phyloP scores from a whole-genome alignment of 768 basidiomycete genomes.

The Suillus bovinus region DNA sequence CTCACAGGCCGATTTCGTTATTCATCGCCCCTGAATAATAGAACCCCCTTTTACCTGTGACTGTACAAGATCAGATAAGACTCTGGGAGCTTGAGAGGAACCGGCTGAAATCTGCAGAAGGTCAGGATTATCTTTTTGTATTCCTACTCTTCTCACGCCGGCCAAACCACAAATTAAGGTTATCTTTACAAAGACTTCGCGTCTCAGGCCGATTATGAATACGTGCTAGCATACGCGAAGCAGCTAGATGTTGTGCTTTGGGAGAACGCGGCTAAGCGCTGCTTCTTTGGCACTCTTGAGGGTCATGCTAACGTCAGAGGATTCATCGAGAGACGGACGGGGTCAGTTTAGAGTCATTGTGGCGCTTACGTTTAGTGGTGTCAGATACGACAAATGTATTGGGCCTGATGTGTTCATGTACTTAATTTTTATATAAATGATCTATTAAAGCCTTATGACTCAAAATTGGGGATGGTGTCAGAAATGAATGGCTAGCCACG shows the following conservation, averaged over 20 bases:
- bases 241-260: conserved; percentile 81
- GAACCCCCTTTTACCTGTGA: conserved; percentile 94
- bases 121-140: conserved; percentile 41
- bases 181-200: conserved; percentile 89
- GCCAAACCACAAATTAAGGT: conserved; percentile 44
- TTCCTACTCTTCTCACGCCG: conserved; percentile 8
- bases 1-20: not conserved
- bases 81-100: conserved; percentile 97
- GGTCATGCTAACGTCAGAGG: conserved; percentile 78
- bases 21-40: conserved; percentile 34
- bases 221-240: conserved; percentile 82
- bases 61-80: conserved; percentile 96
- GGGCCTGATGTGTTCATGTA: not conserved
- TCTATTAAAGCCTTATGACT: not conserved
- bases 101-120: conserved; percentile 84
- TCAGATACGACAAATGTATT: not conserved
- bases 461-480: not conserved
- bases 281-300: conserved; percentile 81
- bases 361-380: not conserved
- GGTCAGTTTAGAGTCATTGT: conserved; percentile 28
- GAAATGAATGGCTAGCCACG: not conserved
- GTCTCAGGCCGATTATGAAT: conserved; percentile 84
- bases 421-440: conserved; percentile 8
- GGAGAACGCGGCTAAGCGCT: conserved; percentile 72
- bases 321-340: conserved; percentile 74